Base-by-base conservation (phyloP, 441 rosid genomes). In the Corymbia calophylla region DNA sequence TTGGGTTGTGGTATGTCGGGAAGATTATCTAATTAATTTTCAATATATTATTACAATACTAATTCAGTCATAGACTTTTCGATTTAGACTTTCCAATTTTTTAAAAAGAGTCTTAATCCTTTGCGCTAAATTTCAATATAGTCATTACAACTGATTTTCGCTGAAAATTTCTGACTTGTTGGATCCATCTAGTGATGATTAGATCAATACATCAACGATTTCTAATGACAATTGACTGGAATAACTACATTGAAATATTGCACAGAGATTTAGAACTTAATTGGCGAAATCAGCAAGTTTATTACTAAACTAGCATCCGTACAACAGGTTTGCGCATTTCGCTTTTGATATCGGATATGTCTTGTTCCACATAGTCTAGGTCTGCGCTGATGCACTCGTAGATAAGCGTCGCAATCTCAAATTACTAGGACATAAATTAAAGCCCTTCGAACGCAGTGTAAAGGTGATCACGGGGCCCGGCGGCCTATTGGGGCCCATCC, bases 91-190 rank as follows among this genome's bases (percentile, higher is more conserved):
- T 56, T 56, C 2, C 6, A 56, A 56, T 21, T 23, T 25, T 56
- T 12, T 5, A 1, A 53, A 53, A 1, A 4, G 17, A 53, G 53
- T 53, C 6, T 53, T 53, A 53, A 14, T 4, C 2, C 6, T 53
- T 53, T 53, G 17, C 17, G 17, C 2, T 12, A 16, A 53, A 53
- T 53, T 53, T 53, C 17, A 23, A 56, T 56, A 5, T 21, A 56
- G 12, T 56, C 5, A 0, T 23, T 56, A 2, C 2, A 5, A 0
- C 29, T 6, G 9, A 56, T 56, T 56, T 56, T 23, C 5, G 13
- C 1, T 56, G 29, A 4, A 23, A 56, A 56, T 9, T 3, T 5
- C 62, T 23, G 5, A 23, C 62, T 56, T 56, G 62, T 56, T 2
- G 25, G 62, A 39, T 56, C 5, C 29, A 56, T 56, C 5, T 11